phyloP scores from a whole-genome alignment of 768 basidiomycete species.

The Ramaria rubella region DNA sequence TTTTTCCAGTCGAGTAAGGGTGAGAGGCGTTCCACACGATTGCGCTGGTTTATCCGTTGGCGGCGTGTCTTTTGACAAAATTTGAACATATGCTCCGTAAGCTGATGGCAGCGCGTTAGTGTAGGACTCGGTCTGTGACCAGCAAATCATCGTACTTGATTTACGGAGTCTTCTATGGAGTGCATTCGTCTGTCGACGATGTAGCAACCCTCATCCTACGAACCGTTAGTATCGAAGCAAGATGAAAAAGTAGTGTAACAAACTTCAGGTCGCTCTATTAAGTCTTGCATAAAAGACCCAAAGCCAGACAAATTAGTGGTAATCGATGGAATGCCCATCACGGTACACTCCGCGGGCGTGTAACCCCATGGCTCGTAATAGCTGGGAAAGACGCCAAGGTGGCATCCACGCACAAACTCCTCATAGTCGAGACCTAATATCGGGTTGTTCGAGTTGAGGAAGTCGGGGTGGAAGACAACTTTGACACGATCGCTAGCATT shows the following conservation, averaged over 20 bases:
- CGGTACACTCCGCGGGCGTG: conserved; percentile 98
- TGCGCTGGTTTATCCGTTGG: conserved; percentile 97
- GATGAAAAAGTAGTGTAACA: conserved; percentile 15
- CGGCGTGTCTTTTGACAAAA: conserved; percentile 84
- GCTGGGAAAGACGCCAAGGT: conserved; percentile 96
- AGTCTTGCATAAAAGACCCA: conserved; percentile 97
- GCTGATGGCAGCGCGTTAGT: conserved; percentile 16
- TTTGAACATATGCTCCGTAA: conserved; percentile 65
- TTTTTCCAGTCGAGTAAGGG: conserved; percentile 98
- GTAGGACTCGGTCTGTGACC: background rate
- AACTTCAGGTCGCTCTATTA: conserved; percentile 80
- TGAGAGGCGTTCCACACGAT: conserved; percentile 89
- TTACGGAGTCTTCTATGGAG: conserved; percentile 87
- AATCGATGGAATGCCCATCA: conserved; percentile 98
- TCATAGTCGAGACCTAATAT: conserved; percentile 97
- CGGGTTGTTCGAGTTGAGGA: conserved; percentile 95
- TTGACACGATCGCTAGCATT: conserved; percentile 85
- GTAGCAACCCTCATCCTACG: conserved; percentile 84
- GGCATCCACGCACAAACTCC: conserved; percentile 97
- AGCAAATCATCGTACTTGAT: conserved; percentile 33
- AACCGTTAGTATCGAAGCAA: background rate
- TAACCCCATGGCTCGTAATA: conserved; percentile 98
- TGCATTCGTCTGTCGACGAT: conserved; percentile 90
- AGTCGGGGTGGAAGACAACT: conserved; percentile 97
- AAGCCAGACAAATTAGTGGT: conserved; percentile 98